These are phyloP conservation scores for Andrographis paniculata DNA, from an alignment of 305 asterid genomes.

Conservation along the genomic window DNA sequence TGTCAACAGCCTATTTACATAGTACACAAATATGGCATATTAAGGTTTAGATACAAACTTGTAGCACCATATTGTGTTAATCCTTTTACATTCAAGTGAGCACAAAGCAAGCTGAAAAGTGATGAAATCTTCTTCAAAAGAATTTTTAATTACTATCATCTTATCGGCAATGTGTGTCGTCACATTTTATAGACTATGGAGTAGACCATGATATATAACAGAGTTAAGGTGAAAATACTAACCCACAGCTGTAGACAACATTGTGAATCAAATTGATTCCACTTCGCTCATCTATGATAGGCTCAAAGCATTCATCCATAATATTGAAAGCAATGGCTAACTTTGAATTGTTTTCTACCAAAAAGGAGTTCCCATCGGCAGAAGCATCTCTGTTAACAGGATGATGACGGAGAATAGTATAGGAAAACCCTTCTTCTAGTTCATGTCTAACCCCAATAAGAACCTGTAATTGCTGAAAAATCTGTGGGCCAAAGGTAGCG, in stretches of 20 bases:
- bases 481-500: slow-evolving; percentile 38
- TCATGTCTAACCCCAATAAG: slow-evolving; percentile 71
- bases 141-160: slow-evolving; percentile 7
- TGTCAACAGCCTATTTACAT: neutral
- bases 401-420: slow-evolving; percentile 57
- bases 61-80: neutral
- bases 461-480: slow-evolving; percentile 48
- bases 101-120: neutral
- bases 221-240: slow-evolving; percentile 22
- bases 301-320: slow-evolving; percentile 87
- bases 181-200: slow-evolving; percentile 4
- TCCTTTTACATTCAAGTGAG: neutral
- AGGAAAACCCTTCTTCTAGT: slow-evolving; percentile 67
- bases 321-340: slow-evolving; percentile 72
- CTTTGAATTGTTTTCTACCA: slow-evolving; percentile 67
- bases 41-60: too few relatives aligned
- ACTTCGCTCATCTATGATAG: slow-evolving; percentile 79
- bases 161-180: slow-evolving; percentile 2
- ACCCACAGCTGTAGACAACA: slow-evolving; percentile 87
- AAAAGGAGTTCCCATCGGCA: slow-evolving; percentile 24
- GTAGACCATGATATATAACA: slow-evolving; percentile 8
- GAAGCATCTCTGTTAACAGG: slow-evolving; percentile 35
- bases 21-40: slow-evolving; percentile 14
- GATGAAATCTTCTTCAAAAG: slow-evolving; percentile 1
- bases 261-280: slow-evolving; percentile 64